These are phyloP conservation scores for Penicillium psychrofluorescens DNA, from an alignment of 495 filamentous ascomycete species.

Conservation along the genomic window DNA sequence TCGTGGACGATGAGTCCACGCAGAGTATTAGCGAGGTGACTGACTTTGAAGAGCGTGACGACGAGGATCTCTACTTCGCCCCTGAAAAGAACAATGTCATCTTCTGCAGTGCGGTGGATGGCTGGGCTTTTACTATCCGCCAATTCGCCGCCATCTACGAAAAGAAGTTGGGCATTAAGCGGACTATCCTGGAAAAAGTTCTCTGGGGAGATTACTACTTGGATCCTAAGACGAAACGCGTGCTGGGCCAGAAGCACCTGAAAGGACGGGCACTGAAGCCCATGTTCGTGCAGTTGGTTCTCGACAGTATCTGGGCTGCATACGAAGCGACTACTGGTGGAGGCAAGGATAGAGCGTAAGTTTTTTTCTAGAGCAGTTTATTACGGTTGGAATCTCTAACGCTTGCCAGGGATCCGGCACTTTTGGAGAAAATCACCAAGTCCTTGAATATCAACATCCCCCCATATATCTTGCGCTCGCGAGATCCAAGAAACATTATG, in stretches of 20 bases:
- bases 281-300: conserved; percentile 94
- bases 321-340: conserved; percentile 86
- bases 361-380: not conserved
- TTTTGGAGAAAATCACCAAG: conserved; percentile 92
- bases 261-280: conserved; percentile 88
- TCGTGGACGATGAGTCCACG: conserved; percentile 45
- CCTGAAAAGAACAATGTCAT: conserved; percentile 99
- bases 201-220: conserved; percentile 97
- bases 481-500: conserved; percentile 76
- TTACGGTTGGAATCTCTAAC: conserved; percentile 19
- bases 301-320: conserved; percentile 95
- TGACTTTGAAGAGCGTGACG: conserved; percentile 85
- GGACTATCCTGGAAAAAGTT: conserved; percentile 83
- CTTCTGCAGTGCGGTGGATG: conserved; percentile 93
- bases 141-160: conserved; percentile 94
- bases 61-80: conserved; percentile 96
- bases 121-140: conserved; percentile 93
- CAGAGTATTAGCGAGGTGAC: conserved; percentile 27
- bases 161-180: conserved; percentile 93
- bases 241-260: conserved; percentile 84
- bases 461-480: conserved; percentile 73
- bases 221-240: conserved; percentile 93
- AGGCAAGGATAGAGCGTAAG: conserved; percentile 72
- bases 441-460: conserved; percentile 78
- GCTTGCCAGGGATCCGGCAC: conserved; percentile 56